A percentile compares a stretch with the other conserved stretches of the same genome.
phyloP scores from a whole-genome alignment of 2,329 filamentous ascomycete genomes.

The Aspergillus niger region DNA sequence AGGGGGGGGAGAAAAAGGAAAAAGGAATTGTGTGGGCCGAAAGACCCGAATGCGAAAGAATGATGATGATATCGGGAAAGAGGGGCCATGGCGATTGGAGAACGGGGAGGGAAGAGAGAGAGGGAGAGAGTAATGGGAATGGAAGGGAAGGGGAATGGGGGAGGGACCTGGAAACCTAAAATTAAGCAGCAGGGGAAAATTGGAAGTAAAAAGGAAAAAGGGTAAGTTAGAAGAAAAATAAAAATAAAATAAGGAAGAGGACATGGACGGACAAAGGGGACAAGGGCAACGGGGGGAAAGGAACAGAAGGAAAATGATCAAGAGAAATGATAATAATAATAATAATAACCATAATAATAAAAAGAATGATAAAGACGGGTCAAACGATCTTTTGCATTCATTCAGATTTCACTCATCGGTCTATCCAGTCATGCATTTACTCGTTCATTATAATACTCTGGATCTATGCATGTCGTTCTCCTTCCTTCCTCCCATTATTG shows the following conservation, averaged over 20 bases:
- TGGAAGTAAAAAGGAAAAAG: conserved; percentile 7
- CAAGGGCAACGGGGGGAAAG: neutral
- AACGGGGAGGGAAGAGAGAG: neutral
- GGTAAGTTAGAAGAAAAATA: conserved; percentile 6
- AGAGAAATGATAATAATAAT: neutral
- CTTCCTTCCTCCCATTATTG: neutral
- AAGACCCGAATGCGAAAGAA: conserved; percentile 9
- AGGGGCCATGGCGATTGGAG: conserved; percentile 5
- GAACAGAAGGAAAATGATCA: neutral
- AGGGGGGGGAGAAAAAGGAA: neutral
- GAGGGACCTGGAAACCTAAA: conserved; percentile 10
- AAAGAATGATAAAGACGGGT: neutral
- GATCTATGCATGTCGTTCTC: neutral
- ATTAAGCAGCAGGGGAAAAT: neutral
- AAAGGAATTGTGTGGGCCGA: conserved; percentile 8
- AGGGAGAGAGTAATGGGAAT: neutral
- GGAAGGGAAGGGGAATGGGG: conserved; percentile 9
- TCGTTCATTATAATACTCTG: neutral
- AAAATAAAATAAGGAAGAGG: conserved; percentile 4
- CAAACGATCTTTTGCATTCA: neutral
- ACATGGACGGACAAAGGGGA: conserved; percentile 6
- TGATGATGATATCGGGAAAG: conserved; percentile 7
- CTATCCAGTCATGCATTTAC: neutral
- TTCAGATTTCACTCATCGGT: neutral
- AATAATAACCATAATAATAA: neutral